These are phyloP conservation scores for Trichoderma sp. DNA, from an alignment of 2,329 filamentous ascomycete species.

Conservation along the genomic window DNA sequence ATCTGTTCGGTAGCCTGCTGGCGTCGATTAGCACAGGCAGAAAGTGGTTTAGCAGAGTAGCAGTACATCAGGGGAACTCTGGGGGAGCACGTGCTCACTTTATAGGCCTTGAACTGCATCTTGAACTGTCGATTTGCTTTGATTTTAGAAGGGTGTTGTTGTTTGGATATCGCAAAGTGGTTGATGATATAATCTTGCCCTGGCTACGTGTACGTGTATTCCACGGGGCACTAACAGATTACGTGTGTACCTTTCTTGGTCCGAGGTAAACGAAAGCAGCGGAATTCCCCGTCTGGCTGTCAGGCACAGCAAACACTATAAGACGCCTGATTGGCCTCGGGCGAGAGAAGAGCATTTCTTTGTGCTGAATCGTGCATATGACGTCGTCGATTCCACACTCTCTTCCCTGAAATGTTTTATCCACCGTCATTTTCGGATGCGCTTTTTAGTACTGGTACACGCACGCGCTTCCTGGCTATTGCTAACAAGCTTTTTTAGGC, in stretches of 20 bases:
- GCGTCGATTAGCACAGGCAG: background rate
- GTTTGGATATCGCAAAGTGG: background rate
- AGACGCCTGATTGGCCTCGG: background rate
- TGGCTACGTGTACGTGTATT: background rate
- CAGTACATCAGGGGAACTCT: background rate
- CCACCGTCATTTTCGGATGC: background rate
- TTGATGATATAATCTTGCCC: background rate
- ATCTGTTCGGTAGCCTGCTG: background rate
- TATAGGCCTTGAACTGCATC: background rate
- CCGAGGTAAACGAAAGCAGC: background rate
- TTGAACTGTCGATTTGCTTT: background rate
- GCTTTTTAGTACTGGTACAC: background rate
- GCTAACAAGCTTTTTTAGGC: constrained; percentile 20
- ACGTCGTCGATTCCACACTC: constrained; percentile 8
- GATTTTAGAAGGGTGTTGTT: background rate
- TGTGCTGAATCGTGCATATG: constrained; percentile 15
- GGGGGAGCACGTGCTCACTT: background rate
- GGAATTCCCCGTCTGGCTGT: background rate
- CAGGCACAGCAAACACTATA: background rate
- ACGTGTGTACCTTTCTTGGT: background rate
- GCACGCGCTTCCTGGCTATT: background rate
- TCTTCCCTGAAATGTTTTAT: background rate
- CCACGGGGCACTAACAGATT: too few species aligned
- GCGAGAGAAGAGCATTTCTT: background rate
- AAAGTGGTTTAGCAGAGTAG: background rate